These are phyloP conservation scores for Fusarium coicis DNA, from an alignment of 2,329 filamentous ascomycete genomes.

Conservation along the genomic window DNA sequence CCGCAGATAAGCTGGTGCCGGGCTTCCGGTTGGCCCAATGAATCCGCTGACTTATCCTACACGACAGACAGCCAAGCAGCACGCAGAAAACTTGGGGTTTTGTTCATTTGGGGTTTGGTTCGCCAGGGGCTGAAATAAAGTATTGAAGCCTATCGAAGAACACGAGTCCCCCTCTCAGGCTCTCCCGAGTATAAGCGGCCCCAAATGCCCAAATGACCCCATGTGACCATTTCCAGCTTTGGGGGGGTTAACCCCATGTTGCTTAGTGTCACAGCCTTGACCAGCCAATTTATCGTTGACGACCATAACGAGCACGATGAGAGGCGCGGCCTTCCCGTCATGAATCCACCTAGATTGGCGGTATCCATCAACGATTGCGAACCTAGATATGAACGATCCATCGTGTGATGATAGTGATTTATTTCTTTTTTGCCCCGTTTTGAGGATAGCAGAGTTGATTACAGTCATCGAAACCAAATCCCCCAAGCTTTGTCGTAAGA, in stretches of 20 bases:
- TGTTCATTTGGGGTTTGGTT: neutral
- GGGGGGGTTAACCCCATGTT: neutral
- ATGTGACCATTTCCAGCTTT: neutral
- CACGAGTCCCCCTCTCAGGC: neutral
- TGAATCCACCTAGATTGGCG: neutral
- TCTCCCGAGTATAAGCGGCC: neutral
- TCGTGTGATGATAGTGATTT: neutral
- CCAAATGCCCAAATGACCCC: neutral
- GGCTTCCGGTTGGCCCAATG: constrained; percentile 10
- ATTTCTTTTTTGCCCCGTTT: neutral
- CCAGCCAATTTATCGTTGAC: neutral
- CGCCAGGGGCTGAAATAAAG: neutral
- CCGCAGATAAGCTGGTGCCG: constrained; percentile 28
- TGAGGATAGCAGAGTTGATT: neutral
- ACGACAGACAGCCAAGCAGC: neutral
- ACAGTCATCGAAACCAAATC: neutral
- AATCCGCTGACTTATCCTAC: neutral
- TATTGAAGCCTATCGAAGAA: neutral
- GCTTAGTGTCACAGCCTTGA: neutral
- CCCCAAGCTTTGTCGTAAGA: neutral
- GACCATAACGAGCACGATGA: neutral
- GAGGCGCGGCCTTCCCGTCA: neutral
- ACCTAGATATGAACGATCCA: neutral
- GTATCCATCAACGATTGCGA: neutral
- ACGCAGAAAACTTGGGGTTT: neutral